Evolutionary conservation across 208 protist genomes (phyloP).

Genomic region (Wallacemonas sp.): DNA sequence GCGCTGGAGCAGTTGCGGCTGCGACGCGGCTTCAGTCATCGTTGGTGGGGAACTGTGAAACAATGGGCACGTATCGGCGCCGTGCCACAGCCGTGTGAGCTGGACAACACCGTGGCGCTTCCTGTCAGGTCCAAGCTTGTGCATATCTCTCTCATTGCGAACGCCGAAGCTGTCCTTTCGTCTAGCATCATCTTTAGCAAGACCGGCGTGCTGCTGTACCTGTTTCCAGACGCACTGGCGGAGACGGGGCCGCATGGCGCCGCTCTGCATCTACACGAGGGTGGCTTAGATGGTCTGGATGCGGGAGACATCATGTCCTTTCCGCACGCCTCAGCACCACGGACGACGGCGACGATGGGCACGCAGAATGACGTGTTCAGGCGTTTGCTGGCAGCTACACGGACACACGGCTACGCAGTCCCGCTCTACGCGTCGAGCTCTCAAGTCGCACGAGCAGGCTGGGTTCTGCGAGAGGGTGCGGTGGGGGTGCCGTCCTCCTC

Average conservation of each 20-base stretch:
- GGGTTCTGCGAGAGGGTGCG: slow-evolving; percentile 30
- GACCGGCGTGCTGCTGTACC: slow-evolving; percentile 13
- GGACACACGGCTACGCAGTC: slow-evolving; percentile 30
- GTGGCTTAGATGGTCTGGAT: too few relatives aligned
- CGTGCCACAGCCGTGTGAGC: slow-evolving; percentile 6
- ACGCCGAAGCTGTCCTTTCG: slow-evolving; percentile 44
- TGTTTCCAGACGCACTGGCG: neutral
- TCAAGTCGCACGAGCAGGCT: slow-evolving; percentile 17
- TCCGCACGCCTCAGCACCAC: too few relatives aligned
- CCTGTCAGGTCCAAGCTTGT: slow-evolving; percentile 32
- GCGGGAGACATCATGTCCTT: too few relatives aligned
- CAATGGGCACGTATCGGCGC: slow-evolving; percentile 41
- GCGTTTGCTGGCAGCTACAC: slow-evolving; percentile 28
- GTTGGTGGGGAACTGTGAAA: slow-evolving; percentile 60
- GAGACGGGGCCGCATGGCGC: neutral
- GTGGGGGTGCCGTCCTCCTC: too few relatives aligned
- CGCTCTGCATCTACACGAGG: too few relatives aligned
- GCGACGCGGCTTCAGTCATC: slow-evolving; percentile 38
- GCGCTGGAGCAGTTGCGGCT: slow-evolving; percentile 23
- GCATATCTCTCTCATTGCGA: slow-evolving; percentile 72
- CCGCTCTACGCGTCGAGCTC: slow-evolving; percentile 50
- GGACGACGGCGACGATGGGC: too few relatives aligned
- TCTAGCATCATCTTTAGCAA: slow-evolving; percentile 45
- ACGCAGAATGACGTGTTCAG: slow-evolving; percentile 7
- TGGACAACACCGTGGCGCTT: slow-evolving; percentile 21